Conservation (phyloP, 2,329 filamentous ascomycete genomes). For the Penicillium rolfsii region DNA sequence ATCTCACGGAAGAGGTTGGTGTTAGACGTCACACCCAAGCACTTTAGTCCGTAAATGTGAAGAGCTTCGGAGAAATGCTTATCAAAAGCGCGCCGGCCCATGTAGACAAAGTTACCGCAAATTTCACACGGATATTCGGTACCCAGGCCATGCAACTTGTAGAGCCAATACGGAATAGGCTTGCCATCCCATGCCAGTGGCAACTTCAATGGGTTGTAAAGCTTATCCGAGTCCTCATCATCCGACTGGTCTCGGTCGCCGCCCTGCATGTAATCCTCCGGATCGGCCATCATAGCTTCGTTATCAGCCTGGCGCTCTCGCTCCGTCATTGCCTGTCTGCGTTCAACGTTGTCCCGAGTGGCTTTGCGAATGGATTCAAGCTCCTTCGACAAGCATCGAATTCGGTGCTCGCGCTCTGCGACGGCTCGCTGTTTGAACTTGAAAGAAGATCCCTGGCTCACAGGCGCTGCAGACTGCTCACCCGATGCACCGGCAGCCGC, state of each 20-base stretch:
- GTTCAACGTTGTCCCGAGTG: constrained; percentile 91
- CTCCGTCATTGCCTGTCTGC: constrained; percentile 96
- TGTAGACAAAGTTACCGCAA: constrained; percentile 98
- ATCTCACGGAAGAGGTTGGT: constrained; percentile 92
- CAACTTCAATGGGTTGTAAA: constrained; percentile 96
- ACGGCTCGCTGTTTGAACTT: constrained; percentile 85
- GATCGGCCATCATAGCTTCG: constrained; percentile 76
- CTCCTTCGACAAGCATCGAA: constrained; percentile 75
- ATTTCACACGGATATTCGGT: constrained; percentile 96
- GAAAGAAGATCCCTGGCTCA: constrained; percentile 26
- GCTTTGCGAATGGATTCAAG: constrained; percentile 88
- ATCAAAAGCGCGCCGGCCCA: constrained; percentile 92
- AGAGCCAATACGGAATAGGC: constrained; percentile 98
- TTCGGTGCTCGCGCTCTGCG: constrained; percentile 82
- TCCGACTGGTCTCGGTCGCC: constrained; percentile 65
- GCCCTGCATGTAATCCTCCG: constrained; percentile 45
- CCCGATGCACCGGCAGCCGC: constrained; percentile 49
- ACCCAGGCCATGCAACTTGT: constrained; percentile 92
- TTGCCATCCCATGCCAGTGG: constrained; percentile 98
- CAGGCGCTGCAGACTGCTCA: constrained; percentile 32
- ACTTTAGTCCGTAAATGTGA: constrained; percentile 92
- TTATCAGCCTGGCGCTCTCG: constrained; percentile 92
- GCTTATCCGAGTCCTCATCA: constrained; percentile 73
- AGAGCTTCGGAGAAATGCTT: constrained; percentile 97
- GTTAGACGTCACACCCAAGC: constrained; percentile 83